A percentile compares a stretch with the other conserved stretches of the same genome.
phyloP scores from a whole-genome alignment of 2,329 filamentous ascomycete species.

The Didymella keratinophila region DNA sequence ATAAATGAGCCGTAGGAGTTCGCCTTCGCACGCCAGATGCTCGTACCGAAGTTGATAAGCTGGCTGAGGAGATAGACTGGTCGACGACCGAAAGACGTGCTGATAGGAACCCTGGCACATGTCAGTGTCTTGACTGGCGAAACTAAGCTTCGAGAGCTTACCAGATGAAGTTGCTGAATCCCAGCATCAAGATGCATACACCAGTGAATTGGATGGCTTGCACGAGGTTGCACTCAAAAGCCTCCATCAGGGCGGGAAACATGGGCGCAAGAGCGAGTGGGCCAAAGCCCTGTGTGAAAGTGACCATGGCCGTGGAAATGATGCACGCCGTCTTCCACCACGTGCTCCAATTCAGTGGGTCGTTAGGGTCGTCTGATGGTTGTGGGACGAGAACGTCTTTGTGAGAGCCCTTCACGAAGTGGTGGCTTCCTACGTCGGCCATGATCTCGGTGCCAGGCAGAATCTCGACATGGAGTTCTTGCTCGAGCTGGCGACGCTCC shows the following conservation, averaged over 20 bases:
- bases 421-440: constrained; percentile 67
- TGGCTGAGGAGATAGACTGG: constrained; percentile 62
- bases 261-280: constrained; percentile 65
- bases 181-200: constrained; percentile 63
- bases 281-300: constrained; percentile 62
- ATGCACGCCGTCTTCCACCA: constrained; percentile 61
- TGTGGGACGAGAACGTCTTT: constrained; percentile 62
- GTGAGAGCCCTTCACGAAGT: constrained; percentile 65
- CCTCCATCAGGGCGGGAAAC: constrained; percentile 65
- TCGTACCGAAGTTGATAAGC: constrained; percentile 61
- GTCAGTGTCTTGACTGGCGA: background rate
- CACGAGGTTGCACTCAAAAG: constrained; percentile 62
- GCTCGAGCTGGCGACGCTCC: constrained; percentile 58
- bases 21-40: constrained; percentile 67
- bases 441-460: constrained; percentile 67
- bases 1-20: constrained; percentile 68
- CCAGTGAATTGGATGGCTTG: constrained; percentile 66
- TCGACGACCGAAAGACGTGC: constrained; percentile 63
- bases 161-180: constrained; percentile 69
- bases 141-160: constrained; percentile 26
- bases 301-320: constrained; percentile 54
- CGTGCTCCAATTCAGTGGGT: constrained; percentile 63
- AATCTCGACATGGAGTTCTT: constrained; percentile 62
- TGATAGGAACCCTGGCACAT: constrained; percentile 60
- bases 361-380: constrained; percentile 59